These are phyloP conservation scores for Apodospora peruviana DNA, from an alignment of 495 filamentous ascomycete species.

Conservation along the genomic window DNA sequence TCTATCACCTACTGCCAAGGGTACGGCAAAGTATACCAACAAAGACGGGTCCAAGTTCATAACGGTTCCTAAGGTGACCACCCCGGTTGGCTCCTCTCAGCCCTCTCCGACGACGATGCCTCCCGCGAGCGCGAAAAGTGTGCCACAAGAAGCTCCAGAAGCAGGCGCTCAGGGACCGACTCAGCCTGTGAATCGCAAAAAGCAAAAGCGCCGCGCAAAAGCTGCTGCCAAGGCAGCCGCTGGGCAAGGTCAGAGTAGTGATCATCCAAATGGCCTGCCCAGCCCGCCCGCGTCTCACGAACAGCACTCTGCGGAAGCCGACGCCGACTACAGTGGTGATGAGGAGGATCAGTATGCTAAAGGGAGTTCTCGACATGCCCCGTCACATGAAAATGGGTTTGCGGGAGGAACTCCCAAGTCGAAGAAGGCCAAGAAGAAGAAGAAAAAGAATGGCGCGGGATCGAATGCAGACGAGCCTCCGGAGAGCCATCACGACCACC, in stretches of 20 bases:
- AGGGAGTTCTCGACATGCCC: neutral
- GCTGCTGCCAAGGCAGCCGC: constrained; percentile 65
- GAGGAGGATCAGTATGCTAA: constrained; percentile 16
- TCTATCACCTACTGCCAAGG: constrained; percentile 36
- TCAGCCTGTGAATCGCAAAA: constrained; percentile 75
- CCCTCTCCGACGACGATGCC: constrained; percentile 39
- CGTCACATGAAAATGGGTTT: constrained; percentile 10
- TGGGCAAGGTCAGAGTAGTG: constrained; percentile 20
- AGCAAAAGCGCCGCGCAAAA: constrained; percentile 80
- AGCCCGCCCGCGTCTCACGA: constrained; percentile 28
- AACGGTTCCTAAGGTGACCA: constrained; percentile 54
- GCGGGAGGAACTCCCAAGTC: constrained; percentile 14
- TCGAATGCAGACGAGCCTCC: constrained; percentile 6
- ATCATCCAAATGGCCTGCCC: constrained; percentile 35
- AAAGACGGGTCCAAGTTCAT: constrained; percentile 67
- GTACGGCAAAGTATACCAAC: constrained; percentile 54
- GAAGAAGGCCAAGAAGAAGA: constrained; percentile 62
- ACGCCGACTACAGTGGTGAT: constrained; percentile 22
- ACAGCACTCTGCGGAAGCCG: constrained; percentile 23
- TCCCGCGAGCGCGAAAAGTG: constrained; percentile 21
- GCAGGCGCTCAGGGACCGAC: constrained; percentile 23
- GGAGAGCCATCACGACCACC: constrained; percentile 13
- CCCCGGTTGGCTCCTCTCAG: constrained; percentile 45
- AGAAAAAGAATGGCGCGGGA: constrained; percentile 14
- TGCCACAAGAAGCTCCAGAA: constrained; percentile 17